phyloP scores from a whole-genome alignment of 495 filamentous ascomycete species.

The Hamigera avellanea region DNA sequence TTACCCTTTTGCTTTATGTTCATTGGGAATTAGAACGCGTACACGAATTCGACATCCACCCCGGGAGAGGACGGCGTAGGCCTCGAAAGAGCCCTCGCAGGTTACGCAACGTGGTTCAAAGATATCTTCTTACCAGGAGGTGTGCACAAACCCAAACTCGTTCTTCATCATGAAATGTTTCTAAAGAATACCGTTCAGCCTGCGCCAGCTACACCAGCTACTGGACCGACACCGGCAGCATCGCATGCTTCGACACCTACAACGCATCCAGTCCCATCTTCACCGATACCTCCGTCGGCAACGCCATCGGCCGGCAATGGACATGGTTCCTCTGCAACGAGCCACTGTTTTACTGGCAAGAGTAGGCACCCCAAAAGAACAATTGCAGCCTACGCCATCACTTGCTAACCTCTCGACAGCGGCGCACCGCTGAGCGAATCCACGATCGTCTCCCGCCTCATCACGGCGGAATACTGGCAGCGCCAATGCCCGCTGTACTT shows the following conservation, averaged over 20 bases:
- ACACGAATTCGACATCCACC: no score
- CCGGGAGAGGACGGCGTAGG: slow-evolving; percentile 39
- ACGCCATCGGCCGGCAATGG: slow-evolving; percentile 48
- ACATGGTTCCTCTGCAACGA: slow-evolving; percentile 58
- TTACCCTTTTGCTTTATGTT: slow-evolving; percentile 1
- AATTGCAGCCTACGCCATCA: neutral
- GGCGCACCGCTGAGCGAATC: slow-evolving; percentile 33
- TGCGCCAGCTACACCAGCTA: slow-evolving; percentile 39
- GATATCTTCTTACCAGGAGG: slow-evolving; percentile 33
- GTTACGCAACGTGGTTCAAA: slow-evolving; percentile 44
- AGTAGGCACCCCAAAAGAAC: slow-evolving; percentile 18
- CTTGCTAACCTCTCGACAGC: slow-evolving; percentile 8
- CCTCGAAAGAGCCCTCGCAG: slow-evolving; percentile 38
- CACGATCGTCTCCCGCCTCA: slow-evolving; percentile 44
- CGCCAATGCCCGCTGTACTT: slow-evolving; percentile 49
- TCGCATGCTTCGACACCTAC: slow-evolving; percentile 45
- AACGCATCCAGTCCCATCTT: slow-evolving; percentile 45
- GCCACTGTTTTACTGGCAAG: slow-evolving; percentile 49
- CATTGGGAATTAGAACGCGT: no score
- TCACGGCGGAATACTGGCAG: slow-evolving; percentile 45
- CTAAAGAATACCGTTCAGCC: slow-evolving; percentile 11
- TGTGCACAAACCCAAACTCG: slow-evolving; percentile 3
- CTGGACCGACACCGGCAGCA: slow-evolving; percentile 29
- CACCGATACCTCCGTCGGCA: slow-evolving; percentile 40
- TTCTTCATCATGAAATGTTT: neutral